These are phyloP conservation scores for Malassezia cuniculi DNA, from an alignment of 1,284 basidiomycete species.

Conservation along the genomic window DNA sequence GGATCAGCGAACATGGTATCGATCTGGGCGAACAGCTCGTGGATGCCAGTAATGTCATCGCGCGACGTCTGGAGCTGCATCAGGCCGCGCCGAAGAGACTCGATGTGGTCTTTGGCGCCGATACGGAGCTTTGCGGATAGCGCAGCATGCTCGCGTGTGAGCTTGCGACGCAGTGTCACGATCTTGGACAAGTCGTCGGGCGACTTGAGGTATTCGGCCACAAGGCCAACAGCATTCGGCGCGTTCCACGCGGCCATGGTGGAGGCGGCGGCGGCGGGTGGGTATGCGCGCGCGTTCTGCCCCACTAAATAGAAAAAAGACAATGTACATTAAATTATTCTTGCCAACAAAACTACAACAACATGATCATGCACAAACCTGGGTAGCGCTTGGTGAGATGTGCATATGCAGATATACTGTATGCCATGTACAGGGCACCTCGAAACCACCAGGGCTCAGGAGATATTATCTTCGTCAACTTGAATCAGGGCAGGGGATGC, in stretches of 20 bases:
- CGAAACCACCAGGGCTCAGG: no score
- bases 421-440: no score
- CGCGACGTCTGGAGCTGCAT: constrained; percentile 70
- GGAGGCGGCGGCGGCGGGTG: no score
- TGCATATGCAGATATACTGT: no score
- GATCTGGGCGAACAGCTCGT: constrained; percentile 80
- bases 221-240: constrained; percentile 7
- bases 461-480: no score
- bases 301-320: no score
- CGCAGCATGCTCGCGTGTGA: constrained; percentile 91
- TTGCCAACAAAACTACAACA: no score
- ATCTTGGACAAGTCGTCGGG: constrained; percentile 90
- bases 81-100: constrained; percentile 77
- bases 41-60: constrained; percentile 68
- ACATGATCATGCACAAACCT: no score
- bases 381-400: no score
- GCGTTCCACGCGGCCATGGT: constrained; percentile 5
- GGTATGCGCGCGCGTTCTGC: no score
- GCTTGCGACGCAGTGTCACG: constrained; percentile 74
- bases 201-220: constrained; percentile 46
- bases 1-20: constrained; percentile 54
- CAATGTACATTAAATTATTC: no score
- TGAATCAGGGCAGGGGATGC: no score
- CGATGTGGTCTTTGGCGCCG: constrained; percentile 85
- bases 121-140: constrained; percentile 81